Evolutionary conservation across 208 protist species (phyloP).

Genomic region (Wallacemonas sp.): DNA sequence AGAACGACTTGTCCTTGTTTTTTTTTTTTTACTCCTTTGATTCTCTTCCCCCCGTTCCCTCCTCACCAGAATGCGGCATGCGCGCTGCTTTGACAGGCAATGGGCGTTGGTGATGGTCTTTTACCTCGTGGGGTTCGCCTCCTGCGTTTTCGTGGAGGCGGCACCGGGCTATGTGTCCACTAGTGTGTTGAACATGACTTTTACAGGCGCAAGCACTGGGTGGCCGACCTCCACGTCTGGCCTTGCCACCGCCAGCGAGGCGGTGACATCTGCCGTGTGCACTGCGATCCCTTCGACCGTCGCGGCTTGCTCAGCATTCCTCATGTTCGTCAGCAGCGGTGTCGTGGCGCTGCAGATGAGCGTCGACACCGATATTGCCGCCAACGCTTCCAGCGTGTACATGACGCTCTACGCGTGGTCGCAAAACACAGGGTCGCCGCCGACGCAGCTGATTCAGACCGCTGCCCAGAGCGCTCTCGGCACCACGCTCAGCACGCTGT

Average conservation of each 20-base stretch:
- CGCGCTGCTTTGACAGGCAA: background rate
- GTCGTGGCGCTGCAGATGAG: slow-evolving; percentile 45
- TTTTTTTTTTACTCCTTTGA: background rate
- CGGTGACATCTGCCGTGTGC: slow-evolving; percentile 39
- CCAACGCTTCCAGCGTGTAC: slow-evolving; percentile 20
- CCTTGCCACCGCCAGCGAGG: slow-evolving; percentile 11
- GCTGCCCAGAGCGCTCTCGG: slow-evolving; percentile 22
- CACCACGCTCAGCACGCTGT: slow-evolving; percentile 22
- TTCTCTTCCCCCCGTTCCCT: too few species aligned
- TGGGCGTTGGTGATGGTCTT: background rate
- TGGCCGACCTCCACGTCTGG: slow-evolving; percentile 32
- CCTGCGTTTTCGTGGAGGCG: background rate
- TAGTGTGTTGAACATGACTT: slow-evolving; percentile 41
- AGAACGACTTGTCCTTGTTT: background rate
- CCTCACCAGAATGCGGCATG: too few species aligned
- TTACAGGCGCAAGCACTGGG: slow-evolving; percentile 34
- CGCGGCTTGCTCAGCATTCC: slow-evolving; percentile 33
- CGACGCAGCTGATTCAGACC: slow-evolving; percentile 7
- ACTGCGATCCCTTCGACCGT: background rate
- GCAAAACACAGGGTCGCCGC: slow-evolving; percentile 6
- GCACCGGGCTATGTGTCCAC: slow-evolving; percentile 22
- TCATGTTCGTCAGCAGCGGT: slow-evolving; percentile 25
- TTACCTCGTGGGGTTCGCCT: background rate
- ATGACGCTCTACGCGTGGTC: slow-evolving; percentile 41
- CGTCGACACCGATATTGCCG: slow-evolving; percentile 26